Conservation (phyloP, 2,329 filamentous ascomycete genomes). For the Hymenoscyphus fructigenus region DNA sequence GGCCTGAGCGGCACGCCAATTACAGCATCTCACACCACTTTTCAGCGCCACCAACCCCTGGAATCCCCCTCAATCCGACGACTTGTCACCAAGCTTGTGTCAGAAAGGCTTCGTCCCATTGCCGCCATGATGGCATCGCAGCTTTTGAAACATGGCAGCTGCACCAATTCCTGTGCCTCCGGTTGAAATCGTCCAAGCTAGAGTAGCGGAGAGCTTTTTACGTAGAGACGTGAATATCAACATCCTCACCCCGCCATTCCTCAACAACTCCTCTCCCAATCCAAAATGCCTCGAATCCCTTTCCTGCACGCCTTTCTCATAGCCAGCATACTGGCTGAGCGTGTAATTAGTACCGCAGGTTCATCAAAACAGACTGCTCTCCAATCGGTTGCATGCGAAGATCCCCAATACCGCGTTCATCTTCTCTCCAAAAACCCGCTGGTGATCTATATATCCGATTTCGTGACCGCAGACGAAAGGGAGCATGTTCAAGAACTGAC, state of each 20-base stretch:
- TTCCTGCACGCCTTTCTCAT: background rate
- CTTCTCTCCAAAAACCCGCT: constrained; percentile 52
- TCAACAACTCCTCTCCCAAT: constrained; percentile 5
- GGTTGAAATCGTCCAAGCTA: background rate
- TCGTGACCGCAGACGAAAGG: constrained; percentile 47
- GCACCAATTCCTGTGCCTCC: background rate
- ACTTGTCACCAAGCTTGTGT: background rate
- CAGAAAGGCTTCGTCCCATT: background rate
- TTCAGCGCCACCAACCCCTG: background rate
- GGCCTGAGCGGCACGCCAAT: background rate
- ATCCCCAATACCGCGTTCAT: constrained; percentile 38
- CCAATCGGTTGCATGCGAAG: constrained; percentile 13
- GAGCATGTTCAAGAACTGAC: constrained; percentile 51
- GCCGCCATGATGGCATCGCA: background rate
- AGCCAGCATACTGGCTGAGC: background rate
- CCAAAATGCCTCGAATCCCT: background rate
- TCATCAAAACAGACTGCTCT: constrained; percentile 10
- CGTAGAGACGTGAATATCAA: background rate
- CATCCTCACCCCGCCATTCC: constrained; percentile 4
- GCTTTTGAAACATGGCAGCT: background rate
- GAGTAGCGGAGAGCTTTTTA: background rate
- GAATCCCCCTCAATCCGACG: background rate
- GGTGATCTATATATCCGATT: constrained; percentile 56
- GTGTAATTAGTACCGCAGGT: background rate
- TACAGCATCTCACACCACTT: background rate